phyloP scores from a whole-genome alignment of 2,329 filamentous ascomycete species.

The Xylariaceae sp. region DNA sequence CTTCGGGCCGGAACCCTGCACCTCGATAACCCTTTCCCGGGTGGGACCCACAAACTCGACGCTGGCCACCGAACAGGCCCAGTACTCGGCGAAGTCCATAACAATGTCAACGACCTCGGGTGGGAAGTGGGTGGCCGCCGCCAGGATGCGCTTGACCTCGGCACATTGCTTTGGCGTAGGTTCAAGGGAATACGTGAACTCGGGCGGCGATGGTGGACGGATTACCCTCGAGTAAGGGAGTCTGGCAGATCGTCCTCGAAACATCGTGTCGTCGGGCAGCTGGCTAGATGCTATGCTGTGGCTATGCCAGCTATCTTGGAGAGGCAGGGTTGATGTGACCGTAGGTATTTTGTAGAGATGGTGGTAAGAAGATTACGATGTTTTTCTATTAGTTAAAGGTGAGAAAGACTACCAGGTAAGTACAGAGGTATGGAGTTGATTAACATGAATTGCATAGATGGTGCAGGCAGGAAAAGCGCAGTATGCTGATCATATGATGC shows the following conservation, averaged over 20 bases:
- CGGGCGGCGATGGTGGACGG: slow-evolving; percentile 12
- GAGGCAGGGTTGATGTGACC: too few species aligned
- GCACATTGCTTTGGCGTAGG: slow-evolving; percentile 40
- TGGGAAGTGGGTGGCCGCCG: slow-evolving; percentile 41
- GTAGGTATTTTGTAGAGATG: too few species aligned
- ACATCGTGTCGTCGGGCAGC: slow-evolving; percentile 16
- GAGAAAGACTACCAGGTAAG: too few species aligned
- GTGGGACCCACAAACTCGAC: slow-evolving; percentile 23
- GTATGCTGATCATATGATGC: too few species aligned
- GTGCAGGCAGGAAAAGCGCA: too few species aligned
- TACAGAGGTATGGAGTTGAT: too few species aligned
- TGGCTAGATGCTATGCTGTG: too few species aligned
- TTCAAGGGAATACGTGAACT: slow-evolving; percentile 16
- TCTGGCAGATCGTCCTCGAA: slow-evolving; percentile 4
- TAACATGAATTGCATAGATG: too few species aligned
- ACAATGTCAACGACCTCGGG: slow-evolving; percentile 51
- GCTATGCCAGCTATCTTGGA: too few species aligned
- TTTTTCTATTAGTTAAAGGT: too few species aligned
- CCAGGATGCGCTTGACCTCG: slow-evolving; percentile 45
- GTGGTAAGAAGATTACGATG: too few species aligned
- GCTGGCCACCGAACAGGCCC: slow-evolving; percentile 45
- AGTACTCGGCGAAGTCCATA: slow-evolving; percentile 58
- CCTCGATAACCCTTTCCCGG: slow-evolving; percentile 12
- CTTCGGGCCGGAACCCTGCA: slow-evolving; percentile 17
- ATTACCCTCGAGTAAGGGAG: too few species aligned